These are phyloP conservation scores for Diaporthe vexans DNA, from an alignment of 2,329 filamentous ascomycete genomes.

Conservation along the genomic window DNA sequence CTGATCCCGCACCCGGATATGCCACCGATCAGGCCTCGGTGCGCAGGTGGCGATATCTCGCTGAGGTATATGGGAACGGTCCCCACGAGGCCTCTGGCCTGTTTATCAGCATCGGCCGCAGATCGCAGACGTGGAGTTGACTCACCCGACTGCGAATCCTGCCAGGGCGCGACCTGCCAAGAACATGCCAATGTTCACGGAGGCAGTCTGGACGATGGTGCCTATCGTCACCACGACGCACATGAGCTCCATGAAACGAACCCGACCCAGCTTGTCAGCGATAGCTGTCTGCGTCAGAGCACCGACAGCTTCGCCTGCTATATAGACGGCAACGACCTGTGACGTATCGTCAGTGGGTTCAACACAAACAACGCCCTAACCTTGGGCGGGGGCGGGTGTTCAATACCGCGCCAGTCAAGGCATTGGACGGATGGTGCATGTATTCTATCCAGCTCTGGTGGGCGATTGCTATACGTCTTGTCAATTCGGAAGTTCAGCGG, in stretches of 20 bases:
- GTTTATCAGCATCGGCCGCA: neutral
- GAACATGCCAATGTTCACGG: conserved; percentile 68
- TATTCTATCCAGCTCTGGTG: conserved; percentile 72
- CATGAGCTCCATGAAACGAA: conserved; percentile 67
- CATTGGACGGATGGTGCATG: conserved; percentile 68
- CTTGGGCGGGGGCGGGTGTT: too few relatives aligned
- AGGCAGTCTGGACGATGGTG: conserved; percentile 66
- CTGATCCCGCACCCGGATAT: conserved; percentile 68
- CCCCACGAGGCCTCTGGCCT: conserved; percentile 59
- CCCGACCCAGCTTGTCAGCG: conserved; percentile 66
- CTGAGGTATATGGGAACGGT: conserved; percentile 69
- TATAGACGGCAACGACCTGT: conserved; percentile 69
- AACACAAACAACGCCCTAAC: neutral
- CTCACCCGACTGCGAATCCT: conserved; percentile 61
- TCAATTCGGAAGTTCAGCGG: neutral
- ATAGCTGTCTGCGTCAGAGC: conserved; percentile 66
- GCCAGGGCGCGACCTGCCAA: conserved; percentile 63
- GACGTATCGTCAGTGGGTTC: neutral
- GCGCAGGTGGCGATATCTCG: conserved; percentile 64
- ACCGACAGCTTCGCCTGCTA: conserved; percentile 70
- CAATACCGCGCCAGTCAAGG: conserved; percentile 65
- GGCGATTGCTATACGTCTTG: conserved; percentile 61
- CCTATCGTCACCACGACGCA: conserved; percentile 69
- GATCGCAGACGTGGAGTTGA: neutral
- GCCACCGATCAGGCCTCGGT: conserved; percentile 67